These are phyloP conservation scores for Arthrobotrys musiformis DNA, from an alignment of 2,329 filamentous ascomycete species.

Conservation along the genomic window DNA sequence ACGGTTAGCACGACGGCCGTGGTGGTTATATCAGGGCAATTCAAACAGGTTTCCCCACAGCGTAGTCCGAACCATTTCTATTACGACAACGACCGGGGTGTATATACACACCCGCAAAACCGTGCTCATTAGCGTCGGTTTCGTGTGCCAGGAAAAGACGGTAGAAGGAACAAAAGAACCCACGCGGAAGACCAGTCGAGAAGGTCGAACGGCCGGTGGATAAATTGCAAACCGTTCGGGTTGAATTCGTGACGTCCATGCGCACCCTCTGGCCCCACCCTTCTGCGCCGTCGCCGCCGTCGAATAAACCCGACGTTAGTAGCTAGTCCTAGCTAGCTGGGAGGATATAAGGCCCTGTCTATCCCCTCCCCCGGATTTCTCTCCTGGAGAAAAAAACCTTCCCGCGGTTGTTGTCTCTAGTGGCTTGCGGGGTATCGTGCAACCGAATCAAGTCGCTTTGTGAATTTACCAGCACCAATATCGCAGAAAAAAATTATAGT, in stretches of 20 bases:
- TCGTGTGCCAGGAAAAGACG: conserved; percentile 2
- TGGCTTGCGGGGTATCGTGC: conserved; percentile 24
- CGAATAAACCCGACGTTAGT: not conserved
- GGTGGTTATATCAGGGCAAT: not conserved
- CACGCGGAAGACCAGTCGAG: not conserved
- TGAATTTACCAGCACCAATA: not conserved
- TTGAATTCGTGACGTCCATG: not conserved
- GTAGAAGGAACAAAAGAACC: conserved; percentile 1
- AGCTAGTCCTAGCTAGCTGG: not conserved
- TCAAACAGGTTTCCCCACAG: conserved; percentile 35
- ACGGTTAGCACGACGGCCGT: not conserved
- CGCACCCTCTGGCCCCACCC: conserved; percentile 28
- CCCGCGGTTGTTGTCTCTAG: conserved; percentile 22
- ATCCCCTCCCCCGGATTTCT: conserved; percentile 23
- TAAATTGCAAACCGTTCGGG: conserved; percentile 1
- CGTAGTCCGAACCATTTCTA: conserved; percentile 2
- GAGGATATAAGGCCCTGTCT: conserved; percentile 48
- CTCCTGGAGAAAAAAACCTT: not conserved
- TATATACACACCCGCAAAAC: not conserved
- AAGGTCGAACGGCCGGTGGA: not conserved
- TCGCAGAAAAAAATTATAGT: not conserved
- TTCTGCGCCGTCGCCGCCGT: conserved; percentile 19
- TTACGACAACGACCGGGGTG: conserved; percentile 3
- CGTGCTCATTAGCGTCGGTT: not conserved
- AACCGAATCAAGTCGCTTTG: not conserved